Evolutionary conservation across 1,284 basidiomycete genomes (phyloP), one percentile per base, ranked within the genome.

Genomic region (Entoloma clypeatum): DNA sequence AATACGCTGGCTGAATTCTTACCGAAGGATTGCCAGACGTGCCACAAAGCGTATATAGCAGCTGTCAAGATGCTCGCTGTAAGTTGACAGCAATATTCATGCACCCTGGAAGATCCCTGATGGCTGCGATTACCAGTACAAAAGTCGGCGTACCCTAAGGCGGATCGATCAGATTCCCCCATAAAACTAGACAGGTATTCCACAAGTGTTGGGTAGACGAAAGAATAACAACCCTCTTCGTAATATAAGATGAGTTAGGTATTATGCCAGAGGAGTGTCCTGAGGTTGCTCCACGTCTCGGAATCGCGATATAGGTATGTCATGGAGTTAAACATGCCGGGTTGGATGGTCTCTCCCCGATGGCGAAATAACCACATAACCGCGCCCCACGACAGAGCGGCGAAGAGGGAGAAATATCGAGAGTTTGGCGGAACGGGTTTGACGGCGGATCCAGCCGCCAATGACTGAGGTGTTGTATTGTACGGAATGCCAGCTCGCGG

Each of bases 311-410:
- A 91, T 19, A 91, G 68, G 62, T 90, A 91, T 41, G 61, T 71
- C 81, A 89, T 89, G 14, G 85, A 86, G 65, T 77, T 85, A 72
- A 85, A 86, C 86, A 97, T 90, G 38, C 95, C 94, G 4, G 90
- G 87, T 60, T 99, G 92, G 45, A 99, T 79, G 9, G 81, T 85
- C 65, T 97, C 83, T 32, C 90, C 80, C 22, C 81, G 72, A 62
- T 95, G 76, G 55, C 83, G 74, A 75, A 95, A 98, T 48, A 96
- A 71, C 79, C 88, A 99, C 95, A 99, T 98, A 34, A 96, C 92
- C n/a, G 83, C 74, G 26, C 92, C 95, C 95, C 95, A 99, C 25
- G 86, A 80, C 22, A 97, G 52, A 0, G 94, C 90, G 2, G 95
- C 91, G 55, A 97, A 93, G 23, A 88, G 60, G 2, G 89, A 81